Evolutionary conservation across 441 rosid species (phyloP).

Genomic region (Bruguiera hainesii): DNA sequence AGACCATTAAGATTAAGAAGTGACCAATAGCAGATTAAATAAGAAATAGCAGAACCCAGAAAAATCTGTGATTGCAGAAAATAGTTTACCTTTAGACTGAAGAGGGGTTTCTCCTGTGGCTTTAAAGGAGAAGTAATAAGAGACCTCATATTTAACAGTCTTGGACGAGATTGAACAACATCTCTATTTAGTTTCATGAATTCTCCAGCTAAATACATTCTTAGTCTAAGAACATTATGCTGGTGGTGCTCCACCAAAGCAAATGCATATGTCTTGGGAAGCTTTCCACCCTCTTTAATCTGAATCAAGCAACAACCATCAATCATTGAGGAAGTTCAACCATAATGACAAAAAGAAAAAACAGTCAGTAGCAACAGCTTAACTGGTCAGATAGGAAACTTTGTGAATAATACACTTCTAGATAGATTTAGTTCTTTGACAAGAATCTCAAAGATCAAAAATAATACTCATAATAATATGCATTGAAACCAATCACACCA

Average conservation of each 20-base stretch:
- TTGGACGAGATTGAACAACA: constrained; percentile 41
- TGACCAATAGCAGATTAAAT: not conserved
- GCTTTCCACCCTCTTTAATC: constrained; percentile 49
- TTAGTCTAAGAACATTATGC: constrained; percentile 58
- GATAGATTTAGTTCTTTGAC: too few relatives aligned
- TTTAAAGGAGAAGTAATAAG: constrained; percentile 51
- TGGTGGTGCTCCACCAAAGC: constrained; percentile 86
- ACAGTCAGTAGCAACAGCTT: not conserved
- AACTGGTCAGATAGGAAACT: too few relatives aligned
- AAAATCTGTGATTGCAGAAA: not conserved
- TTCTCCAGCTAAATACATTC: constrained; percentile 83
- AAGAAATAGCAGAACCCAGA: not conserved
- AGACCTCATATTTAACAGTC: constrained; percentile 58
- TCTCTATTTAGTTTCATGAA: constrained; percentile 40
- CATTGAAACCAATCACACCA: too few relatives aligned
- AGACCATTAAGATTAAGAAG: too few relatives aligned
- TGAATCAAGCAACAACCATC: constrained; percentile 31
- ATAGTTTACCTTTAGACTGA: constrained; percentile 61
- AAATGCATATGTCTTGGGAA: constrained; percentile 79
- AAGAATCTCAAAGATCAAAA: too few relatives aligned
- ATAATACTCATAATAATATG: too few relatives aligned
- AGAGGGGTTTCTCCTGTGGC: constrained; percentile 47
- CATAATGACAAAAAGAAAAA: not conserved
- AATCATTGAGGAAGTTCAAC: constrained; percentile 13
- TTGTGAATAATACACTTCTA: too few relatives aligned